These are phyloP conservation scores for Arthrocladium fulminans DNA, from an alignment of 2,329 filamentous ascomycete genomes.

Conservation along the genomic window DNA sequence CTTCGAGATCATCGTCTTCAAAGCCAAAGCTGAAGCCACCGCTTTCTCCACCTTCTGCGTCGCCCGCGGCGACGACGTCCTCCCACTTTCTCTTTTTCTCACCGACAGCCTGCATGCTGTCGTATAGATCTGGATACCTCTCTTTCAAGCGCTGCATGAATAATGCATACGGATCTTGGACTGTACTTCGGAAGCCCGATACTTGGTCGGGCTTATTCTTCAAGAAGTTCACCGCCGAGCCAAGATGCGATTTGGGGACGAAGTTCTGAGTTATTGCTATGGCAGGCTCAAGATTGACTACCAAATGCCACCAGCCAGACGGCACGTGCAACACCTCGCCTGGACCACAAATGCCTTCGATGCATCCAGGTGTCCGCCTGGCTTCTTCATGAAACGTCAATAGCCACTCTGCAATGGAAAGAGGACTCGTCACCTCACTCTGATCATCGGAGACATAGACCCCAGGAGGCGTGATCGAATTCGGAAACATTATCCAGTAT, in stretches of 20 bases:
- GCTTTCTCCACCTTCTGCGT: conserved; percentile 32
- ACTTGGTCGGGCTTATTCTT: conserved; percentile 75
- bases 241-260: conserved; percentile 65
- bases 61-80: conserved; percentile 54
- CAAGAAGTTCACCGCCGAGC: conserved; percentile 69
- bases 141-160: conserved; percentile 62
- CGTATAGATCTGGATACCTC: conserved; percentile 58
- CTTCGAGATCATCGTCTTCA: conserved; percentile 48
- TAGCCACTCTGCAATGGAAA: conserved; percentile 96
- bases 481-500: conserved; percentile 98
- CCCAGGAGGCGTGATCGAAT: conserved; percentile 57
- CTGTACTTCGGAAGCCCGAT: conserved; percentile 67
- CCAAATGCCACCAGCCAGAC: conserved; percentile 93
- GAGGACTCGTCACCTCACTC: conserved; percentile 84
- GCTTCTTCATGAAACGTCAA: conserved; percentile 82
- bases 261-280: conserved; percentile 96
- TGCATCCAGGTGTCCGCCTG: conserved; percentile 62
- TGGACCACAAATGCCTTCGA: conserved; percentile 73
- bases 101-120: conserved; percentile 56
- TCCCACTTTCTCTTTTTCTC: conserved; percentile 88
- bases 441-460: conserved; percentile 84
- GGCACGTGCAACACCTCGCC: conserved; percentile 90
- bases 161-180: conserved; percentile 63
- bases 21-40: conserved; percentile 58
- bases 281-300: conserved; percentile 75